Percentiles rank a stretch among this genome's conserved stretches.
Evolutionary conservation across 495 filamentous ascomycete genomes (phyloP).

Genomic region (Aspergillus campestris): DNA sequence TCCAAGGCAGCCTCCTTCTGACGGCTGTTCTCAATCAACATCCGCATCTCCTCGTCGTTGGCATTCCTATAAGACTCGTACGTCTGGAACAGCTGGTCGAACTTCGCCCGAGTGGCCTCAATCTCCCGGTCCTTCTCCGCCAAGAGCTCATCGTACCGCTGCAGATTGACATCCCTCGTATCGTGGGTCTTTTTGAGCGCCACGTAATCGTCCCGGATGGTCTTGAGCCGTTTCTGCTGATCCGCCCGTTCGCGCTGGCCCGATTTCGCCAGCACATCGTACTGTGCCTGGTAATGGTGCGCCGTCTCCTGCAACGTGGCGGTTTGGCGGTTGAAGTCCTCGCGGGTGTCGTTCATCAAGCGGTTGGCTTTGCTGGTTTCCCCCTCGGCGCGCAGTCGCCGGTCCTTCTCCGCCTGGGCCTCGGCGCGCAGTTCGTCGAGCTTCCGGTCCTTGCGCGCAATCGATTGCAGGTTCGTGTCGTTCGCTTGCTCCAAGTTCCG

Average conservation of each 20-base stretch:
- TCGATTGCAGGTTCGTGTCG: constrained; percentile 63
- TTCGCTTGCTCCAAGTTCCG: constrained; percentile 62
- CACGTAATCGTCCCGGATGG: constrained; percentile 19
- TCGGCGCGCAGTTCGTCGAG: constrained; percentile 63
- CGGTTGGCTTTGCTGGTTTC: constrained; percentile 55
- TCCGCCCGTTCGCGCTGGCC: constrained; percentile 48
- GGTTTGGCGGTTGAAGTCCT: constrained; percentile 49
- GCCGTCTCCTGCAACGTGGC: constrained; percentile 54
- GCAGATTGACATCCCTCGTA: constrained; percentile 45
- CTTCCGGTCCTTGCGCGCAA: constrained; percentile 71
- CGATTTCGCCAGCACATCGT: constrained; percentile 60
- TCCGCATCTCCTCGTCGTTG: constrained; percentile 50
- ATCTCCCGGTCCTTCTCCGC: constrained; percentile 64
- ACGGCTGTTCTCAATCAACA: constrained; percentile 47
- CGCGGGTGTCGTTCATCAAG: constrained; percentile 46
- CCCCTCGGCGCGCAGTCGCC: constrained; percentile 54
- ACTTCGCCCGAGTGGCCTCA: constrained; percentile 46
- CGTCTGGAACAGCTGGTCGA: constrained; percentile 46
- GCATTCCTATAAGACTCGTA: constrained; percentile 56
- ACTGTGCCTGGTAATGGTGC: constrained; percentile 46
- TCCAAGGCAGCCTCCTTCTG: constrained; percentile 48
- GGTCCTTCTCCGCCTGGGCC: constrained; percentile 56
- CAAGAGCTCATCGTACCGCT: constrained; percentile 53
- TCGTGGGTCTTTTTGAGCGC: constrained; percentile 32
- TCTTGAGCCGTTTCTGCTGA: constrained; percentile 28